Conservation (phyloP, 2,329 filamentous ascomycete genomes). For the Fusarium nematophilum region DNA sequence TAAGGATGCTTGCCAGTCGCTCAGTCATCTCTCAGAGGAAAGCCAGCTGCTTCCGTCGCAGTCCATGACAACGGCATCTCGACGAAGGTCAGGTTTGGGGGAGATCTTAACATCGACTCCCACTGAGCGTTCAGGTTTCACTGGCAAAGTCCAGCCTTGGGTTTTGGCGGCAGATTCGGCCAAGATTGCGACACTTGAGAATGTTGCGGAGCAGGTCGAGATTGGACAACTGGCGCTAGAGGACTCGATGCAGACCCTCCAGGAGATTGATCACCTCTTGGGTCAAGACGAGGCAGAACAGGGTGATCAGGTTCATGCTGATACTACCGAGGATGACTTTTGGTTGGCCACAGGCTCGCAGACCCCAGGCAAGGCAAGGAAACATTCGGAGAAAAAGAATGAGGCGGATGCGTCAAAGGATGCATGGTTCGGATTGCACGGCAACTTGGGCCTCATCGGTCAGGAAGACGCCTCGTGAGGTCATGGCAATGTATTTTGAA, state of each 20-base stretch:
- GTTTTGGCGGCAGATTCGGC: constrained; percentile 69
- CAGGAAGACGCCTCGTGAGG: constrained; percentile 45
- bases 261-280: constrained; percentile 62
- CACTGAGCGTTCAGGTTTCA: constrained; percentile 53
- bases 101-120: constrained; percentile 53
- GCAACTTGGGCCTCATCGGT: constrained; percentile 64
- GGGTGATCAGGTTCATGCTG: constrained; percentile 33
- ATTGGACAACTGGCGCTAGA: constrained; percentile 67
- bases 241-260: constrained; percentile 60
- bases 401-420: constrained; percentile 47
- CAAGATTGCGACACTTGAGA: constrained; percentile 68
- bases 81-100: constrained; percentile 55
- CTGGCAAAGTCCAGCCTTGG: constrained; percentile 65
- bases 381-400: constrained; percentile 43
- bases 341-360: constrained; percentile 52
- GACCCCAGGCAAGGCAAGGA: constrained; percentile 36
- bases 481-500: constrained; percentile 16
- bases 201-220: constrained; percentile 70
- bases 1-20: constrained; percentile 60
- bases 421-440: constrained; percentile 64
- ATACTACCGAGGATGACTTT: constrained; percentile 43
- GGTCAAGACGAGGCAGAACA: constrained; percentile 48
- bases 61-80: constrained; percentile 53
- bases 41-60: constrained; percentile 69
- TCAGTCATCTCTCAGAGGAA: constrained; percentile 69